Percentiles rank a stretch among this genome's conserved stretches.
phyloP scores from a whole-genome alignment of 768 basidiomycete genomes.

The Chlorophyllum brunneum region DNA sequence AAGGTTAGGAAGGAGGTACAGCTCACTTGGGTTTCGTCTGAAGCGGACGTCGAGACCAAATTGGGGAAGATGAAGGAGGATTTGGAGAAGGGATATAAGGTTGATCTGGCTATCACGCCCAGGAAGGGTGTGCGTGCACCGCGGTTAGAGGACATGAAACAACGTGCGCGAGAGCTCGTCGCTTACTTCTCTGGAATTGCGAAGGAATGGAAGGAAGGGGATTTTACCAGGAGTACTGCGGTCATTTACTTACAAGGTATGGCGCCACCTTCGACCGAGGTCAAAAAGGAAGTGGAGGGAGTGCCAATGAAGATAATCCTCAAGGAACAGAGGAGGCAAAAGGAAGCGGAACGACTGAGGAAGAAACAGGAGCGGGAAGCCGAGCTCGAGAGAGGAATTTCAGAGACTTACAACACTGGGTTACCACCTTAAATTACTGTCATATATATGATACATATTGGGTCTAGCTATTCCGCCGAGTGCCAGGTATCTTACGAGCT shows the following conservation, averaged over 20 bases:
- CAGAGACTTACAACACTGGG: background rate
- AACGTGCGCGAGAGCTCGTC: slow-evolving; percentile 40
- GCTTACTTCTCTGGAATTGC: slow-evolving; percentile 43
- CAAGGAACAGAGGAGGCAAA: slow-evolving; percentile 14
- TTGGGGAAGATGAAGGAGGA: slow-evolving; percentile 52
- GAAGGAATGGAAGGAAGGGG: slow-evolving; percentile 48
- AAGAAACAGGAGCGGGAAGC: slow-evolving; percentile 13
- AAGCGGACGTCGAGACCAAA: slow-evolving; percentile 64
- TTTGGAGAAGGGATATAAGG: slow-evolving; percentile 54
- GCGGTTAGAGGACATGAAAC: slow-evolving; percentile 33
- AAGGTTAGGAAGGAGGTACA: slow-evolving; percentile 61
- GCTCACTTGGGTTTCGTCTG: slow-evolving; percentile 61
- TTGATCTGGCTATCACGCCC: slow-evolving; percentile 51
- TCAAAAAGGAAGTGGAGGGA: background rate
- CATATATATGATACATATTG: background rate
- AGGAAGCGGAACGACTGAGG: slow-evolving; percentile 16
- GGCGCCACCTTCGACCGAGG: slow-evolving; percentile 7
- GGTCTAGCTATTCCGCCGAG: background rate
- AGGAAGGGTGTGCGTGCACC: slow-evolving; percentile 44
- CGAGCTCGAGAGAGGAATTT: background rate
- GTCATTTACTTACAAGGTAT: slow-evolving; percentile 42
- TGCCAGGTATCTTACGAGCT: background rate
- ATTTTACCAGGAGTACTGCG: slow-evolving; percentile 32
- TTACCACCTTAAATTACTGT: background rate
- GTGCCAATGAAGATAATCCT: slow-evolving; percentile 15